These are phyloP conservation scores for Biscutella laevigata DNA, from an alignment of 441 rosid species.

Conservation along the genomic window DNA sequence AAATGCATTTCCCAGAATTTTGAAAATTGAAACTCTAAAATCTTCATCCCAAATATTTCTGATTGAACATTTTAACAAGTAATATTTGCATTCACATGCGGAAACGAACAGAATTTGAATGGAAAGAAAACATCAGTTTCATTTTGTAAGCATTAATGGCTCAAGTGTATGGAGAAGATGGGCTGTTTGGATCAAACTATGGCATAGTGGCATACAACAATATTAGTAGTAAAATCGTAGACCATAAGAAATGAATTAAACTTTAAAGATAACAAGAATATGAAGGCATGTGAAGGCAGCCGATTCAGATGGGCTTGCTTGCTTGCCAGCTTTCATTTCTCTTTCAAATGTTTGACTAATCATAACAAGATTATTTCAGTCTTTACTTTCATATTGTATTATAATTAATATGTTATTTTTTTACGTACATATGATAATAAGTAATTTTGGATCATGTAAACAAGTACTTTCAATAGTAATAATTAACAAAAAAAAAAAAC, in stretches of 20 bases:
- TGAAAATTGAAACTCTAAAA: too few species aligned
- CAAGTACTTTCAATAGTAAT: too few species aligned
- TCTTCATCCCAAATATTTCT: too few species aligned
- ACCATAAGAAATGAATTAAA: conserved; percentile 8
- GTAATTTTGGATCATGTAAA: too few species aligned
- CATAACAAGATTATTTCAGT: not conserved
- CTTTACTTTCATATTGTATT: conserved; percentile 4
- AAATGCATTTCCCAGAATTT: too few species aligned
- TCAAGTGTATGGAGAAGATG: conserved; percentile 14
- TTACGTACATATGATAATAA: not conserved
- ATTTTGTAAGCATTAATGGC: conserved; percentile 19
- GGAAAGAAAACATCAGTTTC: too few species aligned
- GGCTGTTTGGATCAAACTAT: conserved; percentile 19
- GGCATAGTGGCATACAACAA: not conserved
- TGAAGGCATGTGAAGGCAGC: conserved; percentile 27
- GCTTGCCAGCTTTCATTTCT: conserved; percentile 32
- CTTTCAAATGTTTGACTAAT: not conserved
- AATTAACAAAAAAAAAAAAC: too few species aligned
- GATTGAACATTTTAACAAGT: too few species aligned
- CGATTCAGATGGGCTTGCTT: conserved; percentile 23
- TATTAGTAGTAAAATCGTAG: not conserved
- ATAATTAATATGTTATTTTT: not conserved
- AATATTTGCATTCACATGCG: too few species aligned
- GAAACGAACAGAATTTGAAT: too few species aligned
- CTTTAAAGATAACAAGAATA: not conserved